Evolutionary conservation across 352 stramenopile species (phyloP), one percentile per base, ranked within the genome.

Genomic region (Pseudoperonospora humuli): DNA sequence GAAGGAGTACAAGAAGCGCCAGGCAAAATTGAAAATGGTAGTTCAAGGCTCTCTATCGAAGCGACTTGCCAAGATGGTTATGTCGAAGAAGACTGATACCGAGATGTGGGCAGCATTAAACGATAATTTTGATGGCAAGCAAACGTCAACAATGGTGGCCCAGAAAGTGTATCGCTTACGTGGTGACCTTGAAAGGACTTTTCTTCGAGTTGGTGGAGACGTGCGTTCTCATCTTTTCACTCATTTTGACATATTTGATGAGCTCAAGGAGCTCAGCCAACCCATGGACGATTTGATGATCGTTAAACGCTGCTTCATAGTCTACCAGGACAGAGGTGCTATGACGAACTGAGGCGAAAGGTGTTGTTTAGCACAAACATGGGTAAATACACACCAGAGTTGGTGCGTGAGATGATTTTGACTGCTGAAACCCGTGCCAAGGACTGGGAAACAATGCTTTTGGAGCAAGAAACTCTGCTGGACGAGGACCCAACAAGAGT

Each of bases 1-100:
- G 10, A 27, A 40, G 7, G 20, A 45, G 4, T 50, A 50, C 28
- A 49, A 54, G 51, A 53, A 44, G 27, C 23, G 13, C 13, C 44
- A 51, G 4, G 17, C 17, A 1, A 37, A 44, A 19, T 32, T 38
- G 0, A 51, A 44, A 13, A 51, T 51, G 9, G 13, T 35, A 5
- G 36, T 41, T 6, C 42, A 50, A 8, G 35, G 41, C 11, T 58
- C 36, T 3, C 25, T 49, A 3, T 48, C 42, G 7, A 51, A 43
- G 35, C 26, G 9, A 10, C 31, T 58, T 1, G 36, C 31, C 7
- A 48, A 41, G 19, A 37, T 50, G 17, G 31, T 50, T n/a, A 50
- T 50, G 44, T 24, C 6, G n/a, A 46, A 45, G 31, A 19, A 28
- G 38, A 49, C 38, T 17, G 43, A 37, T 1, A 59, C 50, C 0